A percentile compares a stretch with the other conserved stretches of the same genome.
Conservation (phyloP, 805 yeast genomes). For the Debaryomyces prosopidis region DNA sequence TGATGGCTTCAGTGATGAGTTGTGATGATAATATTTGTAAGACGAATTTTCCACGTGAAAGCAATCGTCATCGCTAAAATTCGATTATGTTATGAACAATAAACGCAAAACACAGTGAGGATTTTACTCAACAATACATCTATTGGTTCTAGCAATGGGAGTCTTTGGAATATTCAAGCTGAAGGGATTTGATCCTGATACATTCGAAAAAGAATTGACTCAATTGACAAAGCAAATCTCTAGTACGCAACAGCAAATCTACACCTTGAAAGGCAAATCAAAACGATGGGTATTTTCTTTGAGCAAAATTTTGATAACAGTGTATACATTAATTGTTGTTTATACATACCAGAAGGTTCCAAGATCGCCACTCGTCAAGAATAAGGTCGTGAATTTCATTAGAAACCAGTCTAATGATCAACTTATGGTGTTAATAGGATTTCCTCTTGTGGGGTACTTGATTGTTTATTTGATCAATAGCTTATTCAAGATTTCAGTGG, state of each 20-base stretch:
- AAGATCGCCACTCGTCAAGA: slow-evolving; percentile 11
- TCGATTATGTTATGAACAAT: neutral
- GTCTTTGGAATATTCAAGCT: slow-evolving; percentile 26
- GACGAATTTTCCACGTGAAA: neutral
- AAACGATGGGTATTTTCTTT: slow-evolving; percentile 14
- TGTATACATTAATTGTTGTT: slow-evolving; percentile 24
- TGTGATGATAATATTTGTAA: no score
- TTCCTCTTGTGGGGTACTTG: slow-evolving; percentile 23
- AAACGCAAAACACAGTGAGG: neutral
- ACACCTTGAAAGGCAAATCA: slow-evolving; percentile 16
- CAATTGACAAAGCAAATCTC: slow-evolving; percentile 26
- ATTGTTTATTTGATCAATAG: slow-evolving; percentile 16
- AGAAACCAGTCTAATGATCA: slow-evolving; percentile 21
- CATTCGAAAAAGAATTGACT: slow-evolving; percentile 36
- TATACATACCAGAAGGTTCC: slow-evolving; percentile 22
- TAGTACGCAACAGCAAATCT: slow-evolving; percentile 24
- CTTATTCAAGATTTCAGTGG: slow-evolving; percentile 19
- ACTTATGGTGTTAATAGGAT: slow-evolving; percentile 16
- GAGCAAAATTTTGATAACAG: slow-evolving; percentile 14
- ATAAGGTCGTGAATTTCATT: slow-evolving; percentile 23
- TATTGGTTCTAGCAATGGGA: slow-evolving; percentile 18
- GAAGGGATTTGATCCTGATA: slow-evolving; percentile 28
- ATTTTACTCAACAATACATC: no score
- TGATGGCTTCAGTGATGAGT: no score
- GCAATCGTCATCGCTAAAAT: neutral